These are phyloP conservation scores for Vanrija sp. DNA, from an alignment of 1,284 basidiomycete genomes.

Conservation along the genomic window DNA sequence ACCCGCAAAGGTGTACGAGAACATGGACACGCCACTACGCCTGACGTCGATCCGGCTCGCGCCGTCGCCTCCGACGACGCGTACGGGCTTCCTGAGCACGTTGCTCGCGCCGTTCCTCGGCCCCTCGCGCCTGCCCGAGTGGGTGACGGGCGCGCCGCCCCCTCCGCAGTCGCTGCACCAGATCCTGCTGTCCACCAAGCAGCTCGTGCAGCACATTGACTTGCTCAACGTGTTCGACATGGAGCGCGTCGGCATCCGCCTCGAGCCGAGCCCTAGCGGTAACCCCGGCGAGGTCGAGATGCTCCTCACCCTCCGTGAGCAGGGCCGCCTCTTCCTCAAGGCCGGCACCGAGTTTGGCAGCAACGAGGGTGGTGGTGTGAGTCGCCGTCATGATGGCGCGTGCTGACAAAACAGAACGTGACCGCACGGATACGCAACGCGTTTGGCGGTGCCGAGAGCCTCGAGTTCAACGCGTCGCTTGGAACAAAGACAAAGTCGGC, in stretches of 20 bases:
- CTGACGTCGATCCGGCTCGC: conserved; percentile 74
- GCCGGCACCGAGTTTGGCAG: conserved; percentile 91
- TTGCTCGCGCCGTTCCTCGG: conserved; percentile 66
- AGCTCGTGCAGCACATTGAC: conserved; percentile 61
- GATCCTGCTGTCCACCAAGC: conserved; percentile 64
- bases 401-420: conserved; percentile 55
- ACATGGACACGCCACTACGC: conserved; percentile 58
- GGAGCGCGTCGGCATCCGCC: conserved; percentile 54
- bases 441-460: conserved; percentile 84
- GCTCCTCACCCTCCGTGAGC: conserved; percentile 72
- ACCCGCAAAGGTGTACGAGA: conserved; percentile 59
- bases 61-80: conserved; percentile 65
- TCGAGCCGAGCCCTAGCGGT: conserved; percentile 65
- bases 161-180: conserved; percentile 56
- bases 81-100: conserved; percentile 71
- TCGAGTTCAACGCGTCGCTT: conserved; percentile 77
- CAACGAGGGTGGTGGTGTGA: conserved; percentile 81
- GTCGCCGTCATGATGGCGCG: conserved; percentile 37
- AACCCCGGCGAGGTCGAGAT: conserved; percentile 74
- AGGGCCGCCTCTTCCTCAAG: conserved; percentile 73
- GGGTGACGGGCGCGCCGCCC: conserved; percentile 40
- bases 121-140: conserved; percentile 26
- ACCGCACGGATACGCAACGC: conserved; percentile 79
- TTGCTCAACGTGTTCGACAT: conserved; percentile 74
- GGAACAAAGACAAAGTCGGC: conserved; percentile 85